These are phyloP conservation scores for Aegilops tauschii DNA, from an alignment of 176 grass and related monocot genomes.

Conservation along the genomic window DNA sequence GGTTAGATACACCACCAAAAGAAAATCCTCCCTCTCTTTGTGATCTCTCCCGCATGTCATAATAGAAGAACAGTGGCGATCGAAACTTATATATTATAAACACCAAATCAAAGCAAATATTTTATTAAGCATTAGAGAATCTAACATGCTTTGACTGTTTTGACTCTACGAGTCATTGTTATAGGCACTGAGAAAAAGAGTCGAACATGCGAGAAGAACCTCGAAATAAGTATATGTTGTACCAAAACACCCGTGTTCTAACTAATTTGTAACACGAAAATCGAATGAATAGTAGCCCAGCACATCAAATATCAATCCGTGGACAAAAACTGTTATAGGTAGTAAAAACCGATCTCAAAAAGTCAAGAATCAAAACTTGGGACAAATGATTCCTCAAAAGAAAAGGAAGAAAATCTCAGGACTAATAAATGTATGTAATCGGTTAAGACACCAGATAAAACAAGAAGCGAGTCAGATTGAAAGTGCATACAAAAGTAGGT, in stretches of 20 bases:
- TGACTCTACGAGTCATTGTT: neutral
- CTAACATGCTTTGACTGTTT: neutral
- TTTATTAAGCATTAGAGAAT: neutral
- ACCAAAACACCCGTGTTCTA: neutral
- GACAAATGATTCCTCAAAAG: neutral
- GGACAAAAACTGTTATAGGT: neutral
- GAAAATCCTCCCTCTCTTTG: neutral
- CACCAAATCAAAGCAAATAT: neutral
- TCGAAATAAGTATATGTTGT: neutral
- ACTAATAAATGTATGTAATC: neutral
- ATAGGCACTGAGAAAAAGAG: neutral
- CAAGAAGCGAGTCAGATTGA: neutral
- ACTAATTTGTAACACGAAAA: neutral
- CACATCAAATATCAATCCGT: conserved; percentile 8
- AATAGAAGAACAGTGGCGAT: neutral
- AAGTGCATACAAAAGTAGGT: neutral
- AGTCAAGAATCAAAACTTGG: neutral
- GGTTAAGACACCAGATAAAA: neutral
- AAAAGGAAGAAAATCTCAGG: neutral
- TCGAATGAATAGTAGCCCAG: neutral
- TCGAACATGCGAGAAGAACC: neutral
- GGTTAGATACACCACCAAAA: neutral
- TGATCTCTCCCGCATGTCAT: neutral
- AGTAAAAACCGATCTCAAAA: conserved; percentile 2
- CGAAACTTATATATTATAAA: neutral